Base-by-base conservation (phyloP, 164 flowering plant genomes). In the Magnolia changhungtana region DNA sequence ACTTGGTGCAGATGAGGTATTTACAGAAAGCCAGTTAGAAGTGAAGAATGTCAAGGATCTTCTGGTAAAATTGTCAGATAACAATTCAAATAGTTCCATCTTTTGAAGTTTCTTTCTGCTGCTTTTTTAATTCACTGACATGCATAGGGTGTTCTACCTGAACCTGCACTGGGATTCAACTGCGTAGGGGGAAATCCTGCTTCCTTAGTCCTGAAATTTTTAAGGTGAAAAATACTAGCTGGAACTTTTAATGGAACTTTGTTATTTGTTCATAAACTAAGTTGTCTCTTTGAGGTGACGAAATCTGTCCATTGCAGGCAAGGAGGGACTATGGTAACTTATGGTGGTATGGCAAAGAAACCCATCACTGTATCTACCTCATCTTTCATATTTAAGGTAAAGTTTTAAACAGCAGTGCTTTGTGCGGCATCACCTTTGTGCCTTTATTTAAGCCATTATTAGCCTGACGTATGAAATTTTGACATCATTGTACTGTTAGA, bases 321-420 rank as follows among this genome's bases (percentile, higher is more conserved):
- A 72, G 91, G 97, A 78, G 98, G 98, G 79, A 93, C 95, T n/a
- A 94, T 96, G 99, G 98, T 94, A 21, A 96, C 99, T 29, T 94
- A 96, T 81, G 99, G 99, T 79, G 99, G 98, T 70, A 96, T 96
- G 98, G 81, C 98, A 19, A 94, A 92, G 88, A 93, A 90, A 80
- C 99, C 99, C 59, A 74, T 96, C 67, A 89, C 92, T 14, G 92
- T 87, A n/a, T 87, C 98, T 75, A 96, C 99, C 24, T 89, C 98
- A 74, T 82, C 97, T 58, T 96, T 96, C 88, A 96, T 96, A 78
- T 94, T 96, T 76, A 96, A 96, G 97, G 98, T 94, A 81, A 72
- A 51, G 8, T n/a, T 61, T 74, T 24, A 67, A 23, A n/a, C 18
- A 18, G 8, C 16, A 9, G 9, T 67, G 3, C 4, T 14, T 16